Conservation (phyloP, 2,329 filamentous ascomycete species). For the Dothideomycetes sp. region DNA sequence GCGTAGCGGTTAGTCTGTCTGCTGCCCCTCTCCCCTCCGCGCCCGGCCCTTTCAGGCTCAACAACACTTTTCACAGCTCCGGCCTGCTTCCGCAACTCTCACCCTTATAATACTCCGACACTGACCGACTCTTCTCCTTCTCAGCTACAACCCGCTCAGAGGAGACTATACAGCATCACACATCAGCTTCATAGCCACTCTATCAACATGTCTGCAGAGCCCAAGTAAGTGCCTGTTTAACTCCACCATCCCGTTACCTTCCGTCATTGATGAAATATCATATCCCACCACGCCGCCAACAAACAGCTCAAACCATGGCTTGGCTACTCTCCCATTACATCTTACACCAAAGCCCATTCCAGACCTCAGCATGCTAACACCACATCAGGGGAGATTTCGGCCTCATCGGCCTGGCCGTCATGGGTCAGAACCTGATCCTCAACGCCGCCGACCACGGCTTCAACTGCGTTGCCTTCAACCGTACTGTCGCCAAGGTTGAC, state of each 20-base stretch:
- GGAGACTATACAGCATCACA: constrained; percentile 7
- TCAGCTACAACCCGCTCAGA: constrained; percentile 1
- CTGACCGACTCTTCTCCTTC: not conserved
- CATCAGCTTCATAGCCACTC: constrained; percentile 8
- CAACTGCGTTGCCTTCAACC: constrained; percentile 97
- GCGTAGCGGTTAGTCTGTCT: not conserved
- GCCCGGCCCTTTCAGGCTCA: not conserved
- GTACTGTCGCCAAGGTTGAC: constrained; percentile 97
- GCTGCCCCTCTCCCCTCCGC: not conserved
- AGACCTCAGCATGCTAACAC: not conserved
- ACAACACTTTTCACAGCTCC: not conserved
- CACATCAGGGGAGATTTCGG: constrained; percentile 38
- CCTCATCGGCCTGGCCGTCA: constrained; percentile 42
- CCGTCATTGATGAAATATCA: no score
- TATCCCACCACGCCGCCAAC: no score
- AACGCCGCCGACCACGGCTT: constrained; percentile 56
- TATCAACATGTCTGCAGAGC: constrained; percentile 12
- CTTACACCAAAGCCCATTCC: not conserved
- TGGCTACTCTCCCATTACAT: no score
- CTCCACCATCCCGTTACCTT: constrained; percentile 14
- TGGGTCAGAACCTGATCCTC: constrained; percentile 45
- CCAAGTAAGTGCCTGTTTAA: constrained; percentile 13
- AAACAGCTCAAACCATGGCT: constrained; percentile 13
- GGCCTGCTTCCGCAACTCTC: not conserved
- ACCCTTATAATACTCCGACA: not conserved